Evolutionary conservation across 2,329 filamentous ascomycete genomes (phyloP).

Genomic region (Aotearoamyces nothofagi): DNA sequence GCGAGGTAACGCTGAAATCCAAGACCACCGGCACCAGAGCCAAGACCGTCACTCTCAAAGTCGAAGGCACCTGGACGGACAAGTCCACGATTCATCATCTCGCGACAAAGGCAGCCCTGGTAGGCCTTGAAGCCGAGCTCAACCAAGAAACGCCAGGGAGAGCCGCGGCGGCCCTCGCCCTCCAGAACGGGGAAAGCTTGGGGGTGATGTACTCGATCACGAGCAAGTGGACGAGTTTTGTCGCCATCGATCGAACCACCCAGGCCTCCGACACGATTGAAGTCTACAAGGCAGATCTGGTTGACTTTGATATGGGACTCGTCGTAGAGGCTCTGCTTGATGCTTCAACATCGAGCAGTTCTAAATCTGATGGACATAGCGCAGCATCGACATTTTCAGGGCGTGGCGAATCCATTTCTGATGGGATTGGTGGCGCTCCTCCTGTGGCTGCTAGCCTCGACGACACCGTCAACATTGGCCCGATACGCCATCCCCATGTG

Average conservation of each 20-base stretch:
- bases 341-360: not conserved
- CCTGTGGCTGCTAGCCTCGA: too few species aligned
- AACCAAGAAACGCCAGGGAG: not conserved
- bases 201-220: conserved; percentile 1
- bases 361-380: not conserved
- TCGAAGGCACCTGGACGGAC: not conserved
- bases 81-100: conserved; percentile 1
- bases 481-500: too few species aligned
- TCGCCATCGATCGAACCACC: conserved; percentile 1
- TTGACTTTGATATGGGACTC: conserved; percentile 1
- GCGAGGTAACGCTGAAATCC: not conserved
- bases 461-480: too few species aligned
- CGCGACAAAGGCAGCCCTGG: not conserved
- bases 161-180: not conserved
- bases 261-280: not conserved
- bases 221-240: conserved; percentile 1
- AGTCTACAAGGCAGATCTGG: conserved; percentile 1
- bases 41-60: not conserved
- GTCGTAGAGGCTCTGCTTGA: not conserved
- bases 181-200: conserved; percentile 1
- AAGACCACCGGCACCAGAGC: not conserved
- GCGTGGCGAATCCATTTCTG: too few species aligned
- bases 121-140: not conserved
- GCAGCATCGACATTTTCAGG: too few species aligned
- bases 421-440: too few species aligned